Evolutionary conservation across 345 rosid genomes (phyloP).

Genomic region (Salix arbutifolia): DNA sequence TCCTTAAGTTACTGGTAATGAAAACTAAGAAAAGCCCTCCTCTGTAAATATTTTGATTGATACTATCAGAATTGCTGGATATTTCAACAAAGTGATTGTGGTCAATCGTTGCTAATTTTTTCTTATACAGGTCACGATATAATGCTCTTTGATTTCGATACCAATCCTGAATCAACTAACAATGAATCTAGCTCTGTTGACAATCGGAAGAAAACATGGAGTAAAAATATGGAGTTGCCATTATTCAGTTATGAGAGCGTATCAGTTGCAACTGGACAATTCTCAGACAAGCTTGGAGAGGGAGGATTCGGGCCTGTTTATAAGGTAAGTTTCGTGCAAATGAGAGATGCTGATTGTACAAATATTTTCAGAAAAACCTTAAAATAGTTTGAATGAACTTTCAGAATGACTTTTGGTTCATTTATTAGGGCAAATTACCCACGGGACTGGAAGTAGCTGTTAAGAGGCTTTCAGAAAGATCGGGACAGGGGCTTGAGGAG

Average conservation of each 20-base stretch:
- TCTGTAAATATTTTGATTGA: too few relatives aligned
- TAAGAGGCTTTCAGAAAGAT: constrained; percentile 4
- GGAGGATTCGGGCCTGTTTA: too few relatives aligned
- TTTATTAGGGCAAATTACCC: background rate
- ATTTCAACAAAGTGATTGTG: background rate
- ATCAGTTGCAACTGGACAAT: too few relatives aligned
- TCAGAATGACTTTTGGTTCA: background rate
- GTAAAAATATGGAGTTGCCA: background rate
- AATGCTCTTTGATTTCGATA: background rate
- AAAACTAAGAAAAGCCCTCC: too few relatives aligned
- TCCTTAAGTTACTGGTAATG: too few relatives aligned
- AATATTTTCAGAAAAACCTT: too few relatives aligned
- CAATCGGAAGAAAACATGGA: background rate
- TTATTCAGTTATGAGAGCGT: too few relatives aligned
- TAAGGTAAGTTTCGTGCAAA: too few relatives aligned
- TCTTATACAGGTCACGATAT: background rate
- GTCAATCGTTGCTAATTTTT: too few relatives aligned
- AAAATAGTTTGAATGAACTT: too few relatives aligned
- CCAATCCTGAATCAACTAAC: background rate
- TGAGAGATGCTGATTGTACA: too few relatives aligned
- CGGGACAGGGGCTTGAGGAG: background rate
- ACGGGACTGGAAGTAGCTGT: background rate
- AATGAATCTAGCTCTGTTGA: background rate
- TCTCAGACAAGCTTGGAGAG: background rate
- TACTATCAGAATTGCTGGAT: background rate